phyloP scores from a whole-genome alignment of 345 rosid genomes.

The Linum trigynum region DNA sequence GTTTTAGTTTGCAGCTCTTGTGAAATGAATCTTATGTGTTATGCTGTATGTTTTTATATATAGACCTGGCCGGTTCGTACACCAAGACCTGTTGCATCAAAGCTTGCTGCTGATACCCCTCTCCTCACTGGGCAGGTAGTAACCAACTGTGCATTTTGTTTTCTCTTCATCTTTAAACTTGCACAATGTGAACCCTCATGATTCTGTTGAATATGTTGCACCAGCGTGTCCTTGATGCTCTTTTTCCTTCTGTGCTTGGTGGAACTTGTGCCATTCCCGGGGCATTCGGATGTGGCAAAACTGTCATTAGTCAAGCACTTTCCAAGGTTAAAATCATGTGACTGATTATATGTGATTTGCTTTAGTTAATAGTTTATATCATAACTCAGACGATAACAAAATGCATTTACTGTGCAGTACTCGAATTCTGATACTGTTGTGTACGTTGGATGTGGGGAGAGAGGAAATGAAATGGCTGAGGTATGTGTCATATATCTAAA shows the following conservation, averaged over 20 bases:
- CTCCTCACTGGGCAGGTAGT: conserved; percentile 92
- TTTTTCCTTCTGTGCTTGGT: conserved; percentile 99
- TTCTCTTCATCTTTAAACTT: neutral
- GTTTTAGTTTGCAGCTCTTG: neutral
- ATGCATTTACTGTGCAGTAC: conserved; percentile 48
- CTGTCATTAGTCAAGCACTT: conserved; percentile 99
- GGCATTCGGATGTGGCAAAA: conserved; percentile 99
- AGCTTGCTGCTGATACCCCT: conserved; percentile 99
- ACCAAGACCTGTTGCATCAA: conserved; percentile 97
- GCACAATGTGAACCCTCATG: neutral
- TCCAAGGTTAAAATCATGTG: conserved; percentile 60
- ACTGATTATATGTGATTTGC: neutral
- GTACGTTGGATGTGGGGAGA: conserved; percentile 98
- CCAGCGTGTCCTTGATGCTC: conserved; percentile 99
- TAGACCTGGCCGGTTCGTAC: conserved; percentile 99
- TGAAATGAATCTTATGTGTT: neutral
- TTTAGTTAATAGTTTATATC: neutral
- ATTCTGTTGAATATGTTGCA: conserved; percentile 21
- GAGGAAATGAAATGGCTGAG: conserved; percentile 99
- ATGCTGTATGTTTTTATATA: neutral
- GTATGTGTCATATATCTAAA: conserved; percentile 27
- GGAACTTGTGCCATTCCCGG: conserved; percentile 99
- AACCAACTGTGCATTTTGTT: neutral
- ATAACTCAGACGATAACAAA: neutral
- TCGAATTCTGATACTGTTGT: conserved; percentile 97